Evolutionary conservation across 108 stramenopile species (phyloP), one percentile per base, ranked within the genome.

Genomic region (Hondaea fermentalgiana): DNA sequence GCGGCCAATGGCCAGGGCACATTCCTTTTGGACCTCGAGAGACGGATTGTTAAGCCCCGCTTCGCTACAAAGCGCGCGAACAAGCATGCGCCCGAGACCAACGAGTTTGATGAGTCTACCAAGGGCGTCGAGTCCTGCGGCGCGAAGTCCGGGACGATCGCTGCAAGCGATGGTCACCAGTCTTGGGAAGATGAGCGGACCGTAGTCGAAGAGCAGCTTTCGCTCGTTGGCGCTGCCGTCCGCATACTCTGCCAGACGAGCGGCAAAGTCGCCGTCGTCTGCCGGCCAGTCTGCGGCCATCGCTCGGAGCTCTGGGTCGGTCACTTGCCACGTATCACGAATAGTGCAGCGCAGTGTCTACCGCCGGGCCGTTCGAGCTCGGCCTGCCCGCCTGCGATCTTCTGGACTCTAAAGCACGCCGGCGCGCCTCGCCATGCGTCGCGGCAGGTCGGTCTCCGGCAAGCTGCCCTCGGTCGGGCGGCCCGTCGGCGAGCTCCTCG

Each of bases 151-250:
- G 14, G 51, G 25, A 53, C 49, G 45, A 8, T 23, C 51, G 25
- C 25, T 53, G 16, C 49, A 83, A 19, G 51, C 76, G 51, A 83
- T 12, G 23, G 6, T 53, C 10, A 83, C 76, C 8, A 83, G 49
- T 35, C 76, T 47, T 6, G 76, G 76, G 76, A 83, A 83, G 25
- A 83, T 53, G 25, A 83, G 76, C 45, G 76, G 76, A 16, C 76
- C 76, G 23, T 83, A 83, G 5, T 83, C 76, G 28, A 83, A 83
- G n/a, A 83, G 76, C 45, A 83, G 51, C 51, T 83, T 83, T 12
- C 51, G 45, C 45, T 83, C 76, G 1, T 53, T 23, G 12, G 45
- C 43, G 49, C 16, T 12, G 4, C 76, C 76, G 51, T 83, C 76
- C 23, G 76, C 76, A 45, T 25, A 53, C 76, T 83, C 49, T 23